Conservation (phyloP, 768 basidiomycete species). For the Suillus cothurnatus region DNA sequence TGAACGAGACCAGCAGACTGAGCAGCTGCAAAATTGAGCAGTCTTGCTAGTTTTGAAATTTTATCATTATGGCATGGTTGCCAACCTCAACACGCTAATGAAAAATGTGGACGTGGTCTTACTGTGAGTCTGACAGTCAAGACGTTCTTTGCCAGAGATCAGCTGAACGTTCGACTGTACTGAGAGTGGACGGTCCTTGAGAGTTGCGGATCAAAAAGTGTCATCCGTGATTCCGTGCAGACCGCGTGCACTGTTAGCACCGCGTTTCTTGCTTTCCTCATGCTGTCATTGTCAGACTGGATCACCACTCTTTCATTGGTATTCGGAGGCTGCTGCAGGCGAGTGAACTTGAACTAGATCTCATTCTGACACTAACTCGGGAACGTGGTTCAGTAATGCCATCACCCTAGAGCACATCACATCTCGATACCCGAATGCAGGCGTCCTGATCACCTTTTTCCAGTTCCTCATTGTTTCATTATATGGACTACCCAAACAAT, state of each 20-base stretch:
- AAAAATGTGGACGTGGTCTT: conserved; percentile 1
- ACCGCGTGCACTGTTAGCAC: background rate
- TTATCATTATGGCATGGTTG: background rate
- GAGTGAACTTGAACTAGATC: conserved; percentile 18
- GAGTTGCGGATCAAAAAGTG: background rate
- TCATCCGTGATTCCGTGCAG: background rate
- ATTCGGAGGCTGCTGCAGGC: conserved; percentile 92
- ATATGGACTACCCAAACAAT: conserved; percentile 67
- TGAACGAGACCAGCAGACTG: conserved; percentile 1
- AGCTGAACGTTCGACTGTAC: background rate
- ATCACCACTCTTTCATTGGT: conserved; percentile 67
- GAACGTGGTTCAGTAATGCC: conserved; percentile 60
- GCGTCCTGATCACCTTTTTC: conserved; percentile 83
- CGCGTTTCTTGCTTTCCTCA: conserved; percentile 3
- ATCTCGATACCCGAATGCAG: conserved; percentile 64
- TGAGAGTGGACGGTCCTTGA: background rate
- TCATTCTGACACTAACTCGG: background rate
- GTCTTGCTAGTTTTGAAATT: background rate
- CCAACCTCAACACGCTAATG: background rate
- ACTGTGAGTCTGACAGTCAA: background rate
- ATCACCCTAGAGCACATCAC: conserved; percentile 77
- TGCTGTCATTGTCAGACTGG: conserved; percentile 46
- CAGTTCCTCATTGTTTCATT: conserved; percentile 82
- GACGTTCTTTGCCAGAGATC: background rate
- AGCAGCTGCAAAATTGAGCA: background rate